Evolutionary conservation across 2,329 filamentous ascomycete species (phyloP).

Genomic region (Orbilia oligospora): DNA sequence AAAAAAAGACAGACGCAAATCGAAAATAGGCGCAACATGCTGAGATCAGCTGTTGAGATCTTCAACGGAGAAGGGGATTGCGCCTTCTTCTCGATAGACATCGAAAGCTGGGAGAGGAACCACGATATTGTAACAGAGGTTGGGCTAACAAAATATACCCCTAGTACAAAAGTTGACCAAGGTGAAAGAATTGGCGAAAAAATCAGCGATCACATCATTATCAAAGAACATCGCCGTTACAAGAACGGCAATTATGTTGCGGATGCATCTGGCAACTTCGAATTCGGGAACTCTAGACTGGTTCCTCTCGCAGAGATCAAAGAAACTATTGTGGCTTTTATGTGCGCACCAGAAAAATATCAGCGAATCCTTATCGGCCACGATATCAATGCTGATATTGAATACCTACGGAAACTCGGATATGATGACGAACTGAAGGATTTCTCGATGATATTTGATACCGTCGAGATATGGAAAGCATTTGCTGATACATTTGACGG

Average conservation of each 20-base stretch:
- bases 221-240: slow-evolving; percentile 77
- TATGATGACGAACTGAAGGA: slow-evolving; percentile 74
- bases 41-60: slow-evolving; percentile 46
- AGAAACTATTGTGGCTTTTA: slow-evolving; percentile 66
- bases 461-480: slow-evolving; percentile 77
- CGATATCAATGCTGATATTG: slow-evolving; percentile 77
- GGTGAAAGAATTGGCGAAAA: slow-evolving; percentile 66
- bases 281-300: slow-evolving; percentile 76
- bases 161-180: slow-evolving; percentile 67
- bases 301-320: slow-evolving; percentile 66
- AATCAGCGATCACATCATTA: slow-evolving; percentile 77
- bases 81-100: slow-evolving; percentile 73
- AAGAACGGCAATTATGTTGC: slow-evolving; percentile 78
- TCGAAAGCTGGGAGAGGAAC: slow-evolving; percentile 82
- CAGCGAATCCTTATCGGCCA: slow-evolving; percentile 86
- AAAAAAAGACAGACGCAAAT: slow-evolving; percentile 37
- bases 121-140: slow-evolving; percentile 83
- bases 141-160: slow-evolving; percentile 84
- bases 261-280: slow-evolving; percentile 81
- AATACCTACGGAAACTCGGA: slow-evolving; percentile 76
- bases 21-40: slow-evolving; percentile 49
- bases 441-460: slow-evolving; percentile 79
- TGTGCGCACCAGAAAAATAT: slow-evolving; percentile 67
- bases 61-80: slow-evolving; percentile 35
- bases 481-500: slow-evolving; percentile 72